phyloP scores from a whole-genome alignment of 1,284 basidiomycete species.

The Rhodotorula sp. region DNA sequence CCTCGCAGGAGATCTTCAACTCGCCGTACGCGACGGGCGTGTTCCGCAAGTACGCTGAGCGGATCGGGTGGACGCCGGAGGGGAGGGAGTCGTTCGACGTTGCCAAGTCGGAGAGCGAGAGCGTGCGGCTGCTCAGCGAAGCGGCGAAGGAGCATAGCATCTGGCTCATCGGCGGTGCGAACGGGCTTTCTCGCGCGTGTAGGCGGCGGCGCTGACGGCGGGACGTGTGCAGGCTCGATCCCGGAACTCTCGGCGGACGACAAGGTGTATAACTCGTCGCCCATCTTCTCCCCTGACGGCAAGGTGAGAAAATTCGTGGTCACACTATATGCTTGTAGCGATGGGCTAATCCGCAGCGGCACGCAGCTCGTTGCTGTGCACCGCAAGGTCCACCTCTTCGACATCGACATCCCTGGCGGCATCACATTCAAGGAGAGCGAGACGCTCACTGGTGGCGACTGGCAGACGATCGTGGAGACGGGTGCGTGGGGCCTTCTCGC shows the following conservation, averaged over 20 bases:
- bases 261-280: slow-evolving; percentile 87
- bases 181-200: neutral
- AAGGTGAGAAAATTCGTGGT: slow-evolving; percentile 74
- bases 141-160: slow-evolving; percentile 77
- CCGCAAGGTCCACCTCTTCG: slow-evolving; percentile 78
- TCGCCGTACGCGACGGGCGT: slow-evolving; percentile 78
- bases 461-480: slow-evolving; percentile 82
- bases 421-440: slow-evolving; percentile 99
- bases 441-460: slow-evolving; percentile 77
- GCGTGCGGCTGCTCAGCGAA: slow-evolving; percentile 76
- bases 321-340: no score
- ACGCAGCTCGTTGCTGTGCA: neutral
- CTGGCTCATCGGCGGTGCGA: slow-evolving; percentile 87
- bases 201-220: neutral
- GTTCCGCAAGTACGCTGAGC: slow-evolving; percentile 70
- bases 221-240: slow-evolving; percentile 62
- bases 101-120: slow-evolving; percentile 67
- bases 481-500: slow-evolving; percentile 56
- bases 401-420: slow-evolving; percentile 96
- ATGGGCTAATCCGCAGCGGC: neutral
- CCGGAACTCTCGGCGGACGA: slow-evolving; percentile 74
- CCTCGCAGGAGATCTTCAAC: slow-evolving; percentile 89
- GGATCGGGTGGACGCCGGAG: slow-evolving; percentile 60
- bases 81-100: slow-evolving; percentile 59
- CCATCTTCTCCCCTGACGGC: slow-evolving; percentile 68